These are phyloP conservation scores for thale cress (Arabidopsis thaliana) DNA, from an alignment of 345 rosid genomes.

Conservation along the genomic window DNA sequence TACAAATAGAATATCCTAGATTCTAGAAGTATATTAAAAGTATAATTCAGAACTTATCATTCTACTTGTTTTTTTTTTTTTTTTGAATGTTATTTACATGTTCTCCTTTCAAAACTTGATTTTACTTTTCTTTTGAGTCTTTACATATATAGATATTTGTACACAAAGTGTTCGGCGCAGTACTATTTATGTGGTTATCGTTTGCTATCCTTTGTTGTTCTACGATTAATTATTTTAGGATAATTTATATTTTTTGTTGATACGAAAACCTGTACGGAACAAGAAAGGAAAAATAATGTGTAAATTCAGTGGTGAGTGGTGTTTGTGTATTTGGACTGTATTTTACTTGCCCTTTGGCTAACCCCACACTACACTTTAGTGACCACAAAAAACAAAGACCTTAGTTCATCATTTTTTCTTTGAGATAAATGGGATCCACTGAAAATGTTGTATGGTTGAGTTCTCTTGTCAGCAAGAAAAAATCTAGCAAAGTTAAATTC, in stretches of 20 bases:
- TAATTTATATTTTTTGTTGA: background rate
- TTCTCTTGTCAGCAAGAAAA: slow-evolving; percentile 39
- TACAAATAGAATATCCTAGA: background rate
- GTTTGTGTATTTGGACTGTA: slow-evolving; percentile 38
- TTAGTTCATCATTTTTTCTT: slow-evolving; percentile 16
- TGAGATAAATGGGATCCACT: slow-evolving; percentile 44
- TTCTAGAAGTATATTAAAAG: too few relatives aligned
- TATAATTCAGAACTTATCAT: too few relatives aligned
- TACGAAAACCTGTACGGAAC: slow-evolving; percentile 31
- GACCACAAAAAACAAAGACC: slow-evolving; percentile 46
- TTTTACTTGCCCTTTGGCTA: slow-evolving; percentile 43
- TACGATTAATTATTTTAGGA: background rate
- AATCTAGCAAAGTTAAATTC: slow-evolving; percentile 29
- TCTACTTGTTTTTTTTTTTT: too few relatives aligned
- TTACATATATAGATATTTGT: background rate
- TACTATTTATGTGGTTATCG: slow-evolving; percentile 14
- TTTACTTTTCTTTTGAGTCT: background rate
- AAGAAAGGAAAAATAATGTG: background rate
- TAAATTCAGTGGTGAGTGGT: slow-evolving; percentile 23
- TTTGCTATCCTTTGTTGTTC: slow-evolving; percentile 2
- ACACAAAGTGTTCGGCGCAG: slow-evolving; percentile 8
- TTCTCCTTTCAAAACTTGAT: background rate
- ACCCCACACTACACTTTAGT: slow-evolving; percentile 48
- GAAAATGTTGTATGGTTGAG: slow-evolving; percentile 46
- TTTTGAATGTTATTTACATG: too few relatives aligned